Percentiles rank a stretch among this genome's conserved stretches.
phyloP scores from a whole-genome alignment of 192 early-diverging fungal genomes.

The Geosiphon pyriformis region DNA sequence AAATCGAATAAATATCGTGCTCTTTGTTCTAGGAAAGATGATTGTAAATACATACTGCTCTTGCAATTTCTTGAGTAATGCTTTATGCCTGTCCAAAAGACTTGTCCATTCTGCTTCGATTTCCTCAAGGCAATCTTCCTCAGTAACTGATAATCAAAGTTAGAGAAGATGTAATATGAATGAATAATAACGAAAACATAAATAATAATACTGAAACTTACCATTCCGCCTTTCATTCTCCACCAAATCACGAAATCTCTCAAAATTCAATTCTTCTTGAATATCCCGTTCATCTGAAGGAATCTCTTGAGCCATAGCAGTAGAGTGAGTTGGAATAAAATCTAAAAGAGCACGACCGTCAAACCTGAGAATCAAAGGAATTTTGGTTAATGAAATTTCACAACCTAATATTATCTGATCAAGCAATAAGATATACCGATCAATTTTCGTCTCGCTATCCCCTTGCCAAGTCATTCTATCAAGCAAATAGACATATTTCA shows the following conservation, averaged over 20 bases:
- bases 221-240: conserved; percentile 41
- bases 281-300: conserved; percentile 37
- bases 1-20: neutral
- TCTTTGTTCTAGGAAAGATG: no score
- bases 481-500: neutral
- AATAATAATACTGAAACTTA: conserved; percentile 18
- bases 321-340: conserved; percentile 28
- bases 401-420: neutral
- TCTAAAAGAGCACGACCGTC: conserved; percentile 49
- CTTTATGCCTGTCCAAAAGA: conserved; percentile 40
- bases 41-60: conserved; percentile 27
- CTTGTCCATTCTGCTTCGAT: conserved; percentile 53
- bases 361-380: conserved; percentile 31
- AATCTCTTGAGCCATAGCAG: conserved; percentile 3
- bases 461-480: conserved; percentile 45
- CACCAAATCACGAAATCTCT: conserved; percentile 47
- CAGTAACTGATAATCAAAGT: conserved; percentile 27
- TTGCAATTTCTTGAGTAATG: conserved; percentile 31
- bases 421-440: conserved; percentile 27
- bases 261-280: conserved; percentile 48
- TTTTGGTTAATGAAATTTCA: neutral
- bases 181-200: no score
- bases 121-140: conserved; percentile 32
- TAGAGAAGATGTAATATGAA: neutral
- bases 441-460: conserved; percentile 42